Evolutionary conservation across 2,329 filamentous ascomycete species (phyloP), one percentile per base, ranked within the genome.

Genomic region (Penicillium sp.): DNA sequence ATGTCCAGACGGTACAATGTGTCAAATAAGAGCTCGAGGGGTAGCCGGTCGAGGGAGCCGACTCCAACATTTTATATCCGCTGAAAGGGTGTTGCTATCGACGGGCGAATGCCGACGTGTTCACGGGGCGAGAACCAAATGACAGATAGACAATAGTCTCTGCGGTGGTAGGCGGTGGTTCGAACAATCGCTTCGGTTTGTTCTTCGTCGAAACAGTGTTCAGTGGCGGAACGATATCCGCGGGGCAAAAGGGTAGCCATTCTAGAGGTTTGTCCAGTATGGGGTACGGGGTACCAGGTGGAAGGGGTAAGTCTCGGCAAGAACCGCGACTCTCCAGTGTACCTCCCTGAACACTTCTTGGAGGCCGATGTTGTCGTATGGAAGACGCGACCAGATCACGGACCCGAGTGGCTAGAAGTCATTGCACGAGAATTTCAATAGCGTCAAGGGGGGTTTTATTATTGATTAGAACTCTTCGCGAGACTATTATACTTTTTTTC

Each of bases 231-330:
- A 41, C 59, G 49, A 54, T 59, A 57, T 57, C 53, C 56, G 9
- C 21, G 35, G 48, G 59, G 56, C 33, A 59, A 29, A 12, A 58
- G 15, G 21, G 49, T 50, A 56, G 38, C 15, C 53, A 61, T 61
- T 53, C 56, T 58, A 9, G 51, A 56, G 37, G 52, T 52, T 60
- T 88, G 84, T 0, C 84, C 84, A 21, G 29, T 12, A 31, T 10
- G 29, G 29, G 21, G 29, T 47, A 29, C 35, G 25, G 23, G 33
- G 27, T 45, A n/a, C n/a, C n/a, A n/a, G n/a, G n/a, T n/a, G 50
- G 27, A 52, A 52, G 50, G 41, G 50, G 27, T 42, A 31, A 38
- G 37, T n/a, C 42, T 40, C 17, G 31, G 2, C 31, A 47, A 38
- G 51, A 47, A 40, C 31, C 31, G 51, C 29, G 29, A 31, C 29